phyloP scores from a whole-genome alignment of 495 filamentous ascomycete species.

The Penicillium subrubescens region DNA sequence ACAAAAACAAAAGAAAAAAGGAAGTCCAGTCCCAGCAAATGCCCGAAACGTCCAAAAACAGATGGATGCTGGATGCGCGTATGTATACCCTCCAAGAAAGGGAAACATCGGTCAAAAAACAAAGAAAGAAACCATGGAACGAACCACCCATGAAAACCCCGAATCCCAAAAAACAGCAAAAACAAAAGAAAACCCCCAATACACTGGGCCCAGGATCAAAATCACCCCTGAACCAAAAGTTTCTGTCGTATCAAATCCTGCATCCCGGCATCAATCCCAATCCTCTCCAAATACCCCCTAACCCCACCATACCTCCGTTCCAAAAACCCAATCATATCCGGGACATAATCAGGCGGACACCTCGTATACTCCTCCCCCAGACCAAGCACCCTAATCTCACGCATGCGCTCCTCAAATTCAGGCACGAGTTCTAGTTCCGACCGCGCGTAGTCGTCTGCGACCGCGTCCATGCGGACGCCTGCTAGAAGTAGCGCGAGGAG shows the following conservation, averaged over 20 bases:
- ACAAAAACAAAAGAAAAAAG: conserved; percentile 2
- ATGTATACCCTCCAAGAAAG: neutral
- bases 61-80: neutral
- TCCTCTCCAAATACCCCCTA: conserved; percentile 57
- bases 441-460: conserved; percentile 67
- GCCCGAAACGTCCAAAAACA: conserved; percentile 1
- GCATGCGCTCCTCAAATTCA: conserved; percentile 62
- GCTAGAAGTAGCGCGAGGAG: conserved; percentile 63
- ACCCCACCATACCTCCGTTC: conserved; percentile 60
- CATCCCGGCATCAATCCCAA: conserved; percentile 54
- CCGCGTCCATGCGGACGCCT: conserved; percentile 54
- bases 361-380: conserved; percentile 68
- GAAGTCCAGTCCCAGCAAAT: conserved; percentile 10
- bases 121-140: neutral
- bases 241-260: conserved; percentile 37
- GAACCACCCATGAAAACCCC: neutral
- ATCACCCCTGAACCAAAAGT: conserved; percentile 20
- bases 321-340: conserved; percentile 51
- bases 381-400: conserved; percentile 69
- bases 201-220: neutral
- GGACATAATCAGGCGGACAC: conserved; percentile 59
- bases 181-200: conserved; percentile 9
- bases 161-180: neutral
- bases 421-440: conserved; percentile 61
- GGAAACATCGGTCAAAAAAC: neutral